Evolutionary conservation across 2,329 filamentous ascomycete species (phyloP).

Genomic region (Xylaria sp.): DNA sequence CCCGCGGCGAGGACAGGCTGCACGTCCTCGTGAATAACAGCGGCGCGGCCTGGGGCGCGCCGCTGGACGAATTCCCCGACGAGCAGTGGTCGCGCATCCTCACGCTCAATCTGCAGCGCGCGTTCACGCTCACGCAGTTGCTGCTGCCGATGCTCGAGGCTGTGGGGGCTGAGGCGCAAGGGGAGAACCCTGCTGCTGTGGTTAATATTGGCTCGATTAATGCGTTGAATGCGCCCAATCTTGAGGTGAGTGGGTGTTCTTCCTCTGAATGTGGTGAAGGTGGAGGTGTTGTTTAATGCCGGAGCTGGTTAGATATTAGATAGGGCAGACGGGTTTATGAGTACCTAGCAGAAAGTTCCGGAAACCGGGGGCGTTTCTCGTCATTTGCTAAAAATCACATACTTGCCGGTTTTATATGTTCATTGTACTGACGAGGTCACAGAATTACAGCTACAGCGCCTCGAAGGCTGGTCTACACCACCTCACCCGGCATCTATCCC

Average conservation of each 20-base stretch:
- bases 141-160: slow-evolving; percentile 68
- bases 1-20: slow-evolving; percentile 63
- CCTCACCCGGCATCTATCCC: slow-evolving; percentile 68
- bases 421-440: not conserved
- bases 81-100: slow-evolving; percentile 68
- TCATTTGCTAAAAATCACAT: not conserved
- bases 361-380: not conserved
- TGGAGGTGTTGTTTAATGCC: not conserved
- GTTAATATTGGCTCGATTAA: slow-evolving; percentile 75
- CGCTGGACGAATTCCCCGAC: slow-evolving; percentile 69
- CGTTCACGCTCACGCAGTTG: slow-evolving; percentile 73
- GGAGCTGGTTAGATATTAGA: not conserved
- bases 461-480: slow-evolving; percentile 74
- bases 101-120: slow-evolving; percentile 74
- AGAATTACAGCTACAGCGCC: slow-evolving; percentile 69
- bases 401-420: not conserved
- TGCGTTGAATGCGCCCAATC: slow-evolving; percentile 67
- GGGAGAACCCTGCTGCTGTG: slow-evolving; percentile 63
- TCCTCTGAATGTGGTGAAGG: no score
- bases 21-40: slow-evolving; percentile 75
- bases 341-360: no score
- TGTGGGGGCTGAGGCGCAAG: slow-evolving; percentile 50
- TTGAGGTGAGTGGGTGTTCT: slow-evolving; percentile 52
- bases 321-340: not conserved
- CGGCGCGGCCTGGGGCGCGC: slow-evolving; percentile 72